Evolutionary conservation across 306 rosid genomes (phyloP), one percentile per base, ranked within the genome.

Genomic region (Rubus parviflorus): DNA sequence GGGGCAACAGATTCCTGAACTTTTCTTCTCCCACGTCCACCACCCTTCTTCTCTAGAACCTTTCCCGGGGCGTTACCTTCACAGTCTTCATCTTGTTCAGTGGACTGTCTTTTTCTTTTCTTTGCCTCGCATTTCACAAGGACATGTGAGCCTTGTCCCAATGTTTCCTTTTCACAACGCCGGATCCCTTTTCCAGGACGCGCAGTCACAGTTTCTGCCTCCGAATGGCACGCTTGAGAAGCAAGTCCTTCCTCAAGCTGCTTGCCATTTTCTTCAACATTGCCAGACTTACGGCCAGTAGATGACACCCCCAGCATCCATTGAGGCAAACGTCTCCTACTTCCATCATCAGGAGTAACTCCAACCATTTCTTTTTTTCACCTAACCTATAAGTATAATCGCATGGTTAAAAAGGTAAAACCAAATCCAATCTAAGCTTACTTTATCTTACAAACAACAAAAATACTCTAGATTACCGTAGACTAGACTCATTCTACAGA

Each of bases 221-320:
- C 37, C 52, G 72, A 72, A n/a, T 20, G 72, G 73, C 69, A 61
- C 42, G 77, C 76, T 45, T 63, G 63, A 70, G 81, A 63, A 16
- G 38, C 25, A 46, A 19, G 20, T n/a, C 67, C 81, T 76, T 75
- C 89, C 51, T 69, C 85, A 17, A 17, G 6, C 23, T 25, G 51
- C 75, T 79, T 68, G 48, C 73, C 72, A 12, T 75, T 76, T 77
- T 58, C 81, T 71, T 81, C 84, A 63, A 56, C 85, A 74, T 76
- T 75, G 72, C 38, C 65, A 71, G 85, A 56, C 72, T 81, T 80
- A 64, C 22, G 83, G 78, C 37, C 83, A 37, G 86, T 80, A 56
- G 60, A 80, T 66, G 80, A 85, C 48, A 72, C 81, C 54, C 85
- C 89, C 83, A 87, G 76, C 94, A 94, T 90, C 98, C 98, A 90